A percentile compares a stretch with the other conserved stretches of the same genome.
phyloP scores from a whole-genome alignment of 2,329 filamentous ascomycete genomes.

The Tolypocladium cylindrosporum region DNA sequence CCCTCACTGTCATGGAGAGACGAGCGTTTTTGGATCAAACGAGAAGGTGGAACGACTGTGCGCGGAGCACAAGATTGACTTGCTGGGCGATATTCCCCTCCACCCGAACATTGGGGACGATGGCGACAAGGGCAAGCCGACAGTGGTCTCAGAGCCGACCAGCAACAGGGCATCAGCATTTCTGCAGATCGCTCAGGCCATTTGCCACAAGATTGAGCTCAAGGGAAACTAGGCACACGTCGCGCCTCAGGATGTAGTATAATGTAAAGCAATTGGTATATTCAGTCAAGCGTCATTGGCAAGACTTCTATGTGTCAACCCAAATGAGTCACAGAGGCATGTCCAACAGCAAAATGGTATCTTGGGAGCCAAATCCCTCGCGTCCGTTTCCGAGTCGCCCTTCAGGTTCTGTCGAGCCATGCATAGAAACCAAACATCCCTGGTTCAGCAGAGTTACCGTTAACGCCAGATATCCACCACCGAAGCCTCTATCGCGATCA shows the following conservation, averaged over 20 bases:
- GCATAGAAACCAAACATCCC: not conserved
- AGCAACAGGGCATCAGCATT: conserved; percentile 67
- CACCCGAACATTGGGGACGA: conserved; percentile 81
- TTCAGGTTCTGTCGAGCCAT: not conserved
- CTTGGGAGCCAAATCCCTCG: conserved; percentile 1
- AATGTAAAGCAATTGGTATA: not conserved
- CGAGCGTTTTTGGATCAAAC: conserved; percentile 62
- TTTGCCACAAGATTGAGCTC: conserved; percentile 35
- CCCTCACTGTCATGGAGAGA: conserved; percentile 64
- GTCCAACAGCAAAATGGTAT: conserved; percentile 2
- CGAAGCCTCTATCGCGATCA: not conserved
- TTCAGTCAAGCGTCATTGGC: not conserved
- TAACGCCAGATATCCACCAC: not conserved
- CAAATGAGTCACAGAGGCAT: not conserved
- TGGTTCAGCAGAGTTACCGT: not conserved
- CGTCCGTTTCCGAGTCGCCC: not conserved
- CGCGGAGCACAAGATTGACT: conserved; percentile 59
- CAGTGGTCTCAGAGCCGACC: conserved; percentile 75
- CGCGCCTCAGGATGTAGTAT: not conserved
- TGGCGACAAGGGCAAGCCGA: conserved; percentile 78
- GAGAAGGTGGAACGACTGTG: conserved; percentile 61
- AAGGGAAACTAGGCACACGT: not conserved
- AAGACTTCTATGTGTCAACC: not conserved
- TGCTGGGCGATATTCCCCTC: conserved; percentile 81
- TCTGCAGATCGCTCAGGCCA: conserved; percentile 52